Evolutionary conservation across 805 yeast genomes (phyloP).

Genomic region (Candida palmyrensis): DNA sequence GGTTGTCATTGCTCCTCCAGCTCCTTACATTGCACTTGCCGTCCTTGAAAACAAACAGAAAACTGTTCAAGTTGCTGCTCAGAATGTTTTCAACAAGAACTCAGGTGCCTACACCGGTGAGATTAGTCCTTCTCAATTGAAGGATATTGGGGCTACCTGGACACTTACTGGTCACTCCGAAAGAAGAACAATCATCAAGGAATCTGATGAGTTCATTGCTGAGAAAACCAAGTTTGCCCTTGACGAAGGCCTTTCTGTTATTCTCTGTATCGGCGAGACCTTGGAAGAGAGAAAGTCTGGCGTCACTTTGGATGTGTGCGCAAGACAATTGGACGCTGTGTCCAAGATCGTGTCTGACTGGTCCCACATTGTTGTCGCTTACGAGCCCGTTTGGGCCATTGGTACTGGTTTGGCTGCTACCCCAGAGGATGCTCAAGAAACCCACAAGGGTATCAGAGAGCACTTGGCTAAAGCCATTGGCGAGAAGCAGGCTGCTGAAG

Average conservation of each 20-base stretch:
- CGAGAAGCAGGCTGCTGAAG: conserved; percentile 64
- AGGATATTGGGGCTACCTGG: conserved; percentile 92
- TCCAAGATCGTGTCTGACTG: conserved; percentile 79
- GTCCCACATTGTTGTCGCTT: conserved; percentile 90
- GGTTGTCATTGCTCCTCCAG: conserved; percentile 96
- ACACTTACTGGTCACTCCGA: conserved; percentile 97
- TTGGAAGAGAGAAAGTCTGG: conserved; percentile 90
- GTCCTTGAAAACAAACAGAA: conserved; percentile 61
- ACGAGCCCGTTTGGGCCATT: conserved; percentile 99
- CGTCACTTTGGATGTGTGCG: conserved; percentile 78
- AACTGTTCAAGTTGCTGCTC: conserved; percentile 81
- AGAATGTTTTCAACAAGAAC: conserved; percentile 81
- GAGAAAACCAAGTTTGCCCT: conserved; percentile 92
- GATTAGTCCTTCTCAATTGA: conserved; percentile 79
- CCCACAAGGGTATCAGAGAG: conserved; percentile 84
- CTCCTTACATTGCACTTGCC: conserved; percentile 82
- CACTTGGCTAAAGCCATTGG: conserved; percentile 77
- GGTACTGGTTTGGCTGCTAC: conserved; percentile 99
- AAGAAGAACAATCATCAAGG: conserved; percentile 92
- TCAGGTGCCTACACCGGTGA: conserved; percentile 99
- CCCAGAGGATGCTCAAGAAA: conserved; percentile 95
- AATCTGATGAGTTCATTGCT: conserved; percentile 86
- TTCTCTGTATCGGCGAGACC: conserved; percentile 97
- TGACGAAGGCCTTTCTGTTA: conserved; percentile 84
- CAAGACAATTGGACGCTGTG: conserved; percentile 88